phyloP scores from a whole-genome alignment of 2,329 filamentous ascomycete genomes.

The Alternaria gaisen region DNA sequence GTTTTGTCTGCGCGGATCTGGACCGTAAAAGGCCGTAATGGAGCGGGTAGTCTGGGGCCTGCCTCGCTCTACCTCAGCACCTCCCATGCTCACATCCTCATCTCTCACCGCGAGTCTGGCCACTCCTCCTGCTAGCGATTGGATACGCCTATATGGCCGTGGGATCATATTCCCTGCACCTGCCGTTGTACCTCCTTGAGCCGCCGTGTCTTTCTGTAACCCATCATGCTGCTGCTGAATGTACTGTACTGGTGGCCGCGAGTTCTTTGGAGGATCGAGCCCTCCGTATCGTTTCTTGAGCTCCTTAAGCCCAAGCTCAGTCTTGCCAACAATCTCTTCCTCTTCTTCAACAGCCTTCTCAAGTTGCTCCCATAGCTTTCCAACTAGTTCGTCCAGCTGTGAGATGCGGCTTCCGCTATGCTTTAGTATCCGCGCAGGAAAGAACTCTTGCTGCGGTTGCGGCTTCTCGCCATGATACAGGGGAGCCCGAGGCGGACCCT shows the following conservation, averaged over 20 bases:
- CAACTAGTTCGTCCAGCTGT: neutral
- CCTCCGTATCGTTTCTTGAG: slow-evolving; percentile 9
- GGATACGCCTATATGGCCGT: neutral
- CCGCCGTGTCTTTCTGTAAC: neutral
- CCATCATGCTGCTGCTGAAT: neutral
- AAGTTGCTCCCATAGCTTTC: slow-evolving; percentile 3
- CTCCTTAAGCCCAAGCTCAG: slow-evolving; percentile 4
- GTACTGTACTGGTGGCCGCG: neutral
- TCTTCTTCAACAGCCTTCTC: slow-evolving; percentile 1
- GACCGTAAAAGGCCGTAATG: neutral
- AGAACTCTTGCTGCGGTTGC: slow-evolving; percentile 7
- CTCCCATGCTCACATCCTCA: neutral
- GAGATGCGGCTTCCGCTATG: neutral
- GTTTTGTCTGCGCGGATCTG: slow-evolving; percentile 5
- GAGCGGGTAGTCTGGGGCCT: neutral
- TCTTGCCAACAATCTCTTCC: neutral
- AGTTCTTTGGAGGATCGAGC: neutral
- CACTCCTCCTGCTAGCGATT: neutral
- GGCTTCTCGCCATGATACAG: neutral
- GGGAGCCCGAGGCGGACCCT: neutral
- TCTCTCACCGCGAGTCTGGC: neutral
- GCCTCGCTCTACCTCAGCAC: neutral
- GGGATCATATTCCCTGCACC: neutral
- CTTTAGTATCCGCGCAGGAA: neutral
- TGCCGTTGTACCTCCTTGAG: neutral